Evolutionary conservation across 805 yeast species (phyloP), one percentile per base, ranked within the genome.

Genomic region (Komagataella kurtzmanii): DNA sequence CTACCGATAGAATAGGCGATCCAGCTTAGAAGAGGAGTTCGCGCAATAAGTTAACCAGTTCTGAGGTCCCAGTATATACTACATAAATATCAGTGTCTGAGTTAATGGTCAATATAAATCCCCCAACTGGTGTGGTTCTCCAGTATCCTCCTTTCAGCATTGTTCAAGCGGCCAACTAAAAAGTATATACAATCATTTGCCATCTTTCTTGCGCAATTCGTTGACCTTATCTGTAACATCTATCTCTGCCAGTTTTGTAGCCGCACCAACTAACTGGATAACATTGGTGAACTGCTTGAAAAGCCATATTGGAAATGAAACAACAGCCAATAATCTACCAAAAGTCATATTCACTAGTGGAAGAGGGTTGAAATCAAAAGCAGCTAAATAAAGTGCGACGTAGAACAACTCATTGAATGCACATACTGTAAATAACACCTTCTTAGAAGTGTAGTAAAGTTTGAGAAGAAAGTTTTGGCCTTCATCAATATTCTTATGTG

Each of bases 331-430:
- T 47, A 65, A 51, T 46, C 57, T 57, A 17, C 69, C 66, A 53
- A 61, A 61, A 55, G 57, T 62, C 54, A 51, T 58, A 54, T 65
- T 64, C 21, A 64, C 53, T 44, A 68, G 52, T 43, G 80, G 78
- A 7, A 77, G 66, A 17, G 69, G 55, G 47, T 62, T 57, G 50
- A 68, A 68, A 44, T 79, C 70, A 66, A 87, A 89, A 56, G 83
- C 77, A 63, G 77, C 80, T 64, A 91, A 73, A 65, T 93, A 93
- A 49, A 90, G 65, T 1, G 96, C 96, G 63, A 90, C 85, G 64
- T 87, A 95, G 66, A 93, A 95, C 50, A 88, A 67, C 71, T 93
- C 99, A 68, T 93, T 93, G 55, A 90, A 85, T 3, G 93, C 88
- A 68, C 99, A 93, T 56, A 93, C 90, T 19, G 81, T 67, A 69